Evolutionary conservation across 129 eudicot genomes (phyloP).

Genomic region (Tagetes erecta): DNA sequence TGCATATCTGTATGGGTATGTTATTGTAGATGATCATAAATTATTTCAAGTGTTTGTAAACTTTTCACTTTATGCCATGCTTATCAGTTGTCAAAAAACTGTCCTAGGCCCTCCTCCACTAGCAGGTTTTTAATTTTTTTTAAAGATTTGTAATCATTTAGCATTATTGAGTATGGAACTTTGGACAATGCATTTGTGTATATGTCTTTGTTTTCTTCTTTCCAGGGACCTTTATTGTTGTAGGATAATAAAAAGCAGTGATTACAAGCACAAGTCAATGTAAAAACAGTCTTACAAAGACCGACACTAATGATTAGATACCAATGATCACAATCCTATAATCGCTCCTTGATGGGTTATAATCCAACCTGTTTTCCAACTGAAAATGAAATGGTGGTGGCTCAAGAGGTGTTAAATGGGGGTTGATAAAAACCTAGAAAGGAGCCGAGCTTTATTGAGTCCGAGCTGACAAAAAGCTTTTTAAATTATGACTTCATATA

Average conservation of each 20-base stretch:
- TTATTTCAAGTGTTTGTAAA: slow-evolving; percentile 27
- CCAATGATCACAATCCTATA: too few species aligned
- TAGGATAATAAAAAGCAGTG: background rate
- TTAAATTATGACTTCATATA: too few species aligned
- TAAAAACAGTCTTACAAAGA: background rate
- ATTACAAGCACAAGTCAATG: background rate
- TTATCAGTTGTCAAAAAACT: background rate
- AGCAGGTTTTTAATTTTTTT: background rate
- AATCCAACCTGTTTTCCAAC: background rate
- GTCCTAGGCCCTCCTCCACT: background rate
- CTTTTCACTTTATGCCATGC: slow-evolving; percentile 2
- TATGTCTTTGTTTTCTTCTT: background rate
- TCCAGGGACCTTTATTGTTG: background rate
- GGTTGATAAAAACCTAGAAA: too few species aligned
- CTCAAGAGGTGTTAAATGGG: too few species aligned
- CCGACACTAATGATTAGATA: background rate
- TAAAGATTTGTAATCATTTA: background rate
- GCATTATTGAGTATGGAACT: slow-evolving; percentile 7
- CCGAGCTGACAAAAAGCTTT: too few species aligned
- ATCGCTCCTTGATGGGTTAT: background rate
- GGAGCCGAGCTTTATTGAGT: too few species aligned
- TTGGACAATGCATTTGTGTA: slow-evolving; percentile 7
- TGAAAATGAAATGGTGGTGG: background rate
- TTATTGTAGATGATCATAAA: slow-evolving; percentile 25
- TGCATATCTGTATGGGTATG: slow-evolving; percentile 27